These are phyloP conservation scores for Lactifluus hygrophoroides DNA, from an alignment of 768 basidiomycete species.

Conservation along the genomic window DNA sequence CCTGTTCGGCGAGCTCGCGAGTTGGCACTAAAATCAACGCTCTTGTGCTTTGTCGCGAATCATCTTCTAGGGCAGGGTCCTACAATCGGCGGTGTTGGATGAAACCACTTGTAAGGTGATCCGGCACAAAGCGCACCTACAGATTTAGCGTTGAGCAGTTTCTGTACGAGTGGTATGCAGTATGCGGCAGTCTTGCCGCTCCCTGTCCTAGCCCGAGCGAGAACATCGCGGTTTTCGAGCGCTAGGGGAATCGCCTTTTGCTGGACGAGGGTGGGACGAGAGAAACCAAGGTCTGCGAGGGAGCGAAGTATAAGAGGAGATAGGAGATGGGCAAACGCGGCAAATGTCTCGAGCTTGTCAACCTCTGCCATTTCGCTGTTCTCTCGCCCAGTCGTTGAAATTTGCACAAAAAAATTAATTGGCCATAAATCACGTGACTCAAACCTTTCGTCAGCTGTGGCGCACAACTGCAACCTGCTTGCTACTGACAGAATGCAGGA, in stretches of 20 bases:
- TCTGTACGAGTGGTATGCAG: conserved; percentile 84
- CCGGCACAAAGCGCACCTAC: conserved; percentile 18
- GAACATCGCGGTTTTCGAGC: conserved; percentile 80
- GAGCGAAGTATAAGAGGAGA: conserved; percentile 82
- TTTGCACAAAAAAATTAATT: too few species aligned
- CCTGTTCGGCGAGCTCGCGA: conserved; percentile 88
- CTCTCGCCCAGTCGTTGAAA: neutral
- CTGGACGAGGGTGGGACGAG: conserved; percentile 88
- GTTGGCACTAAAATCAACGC: conserved; percentile 83
- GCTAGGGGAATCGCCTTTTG: conserved; percentile 87
- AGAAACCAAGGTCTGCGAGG: conserved; percentile 84
- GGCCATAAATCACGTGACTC: too few species aligned
- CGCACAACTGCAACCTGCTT: too few species aligned
- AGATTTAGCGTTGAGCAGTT: conserved; percentile 69
- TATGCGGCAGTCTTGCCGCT: conserved; percentile 98
- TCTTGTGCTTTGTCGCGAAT: conserved; percentile 47
- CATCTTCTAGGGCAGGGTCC: neutral
- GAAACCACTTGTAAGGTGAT: neutral
- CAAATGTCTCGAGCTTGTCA: conserved; percentile 25
- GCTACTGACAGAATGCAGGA: too few species aligned
- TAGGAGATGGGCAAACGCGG: conserved; percentile 63
- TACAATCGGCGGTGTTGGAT: neutral
- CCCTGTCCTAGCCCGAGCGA: conserved; percentile 90
- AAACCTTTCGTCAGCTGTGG: too few species aligned
- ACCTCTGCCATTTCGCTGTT: neutral